Conservation (phyloP, 805 yeast genomes). For the Kazachstania kunashirensis region DNA sequence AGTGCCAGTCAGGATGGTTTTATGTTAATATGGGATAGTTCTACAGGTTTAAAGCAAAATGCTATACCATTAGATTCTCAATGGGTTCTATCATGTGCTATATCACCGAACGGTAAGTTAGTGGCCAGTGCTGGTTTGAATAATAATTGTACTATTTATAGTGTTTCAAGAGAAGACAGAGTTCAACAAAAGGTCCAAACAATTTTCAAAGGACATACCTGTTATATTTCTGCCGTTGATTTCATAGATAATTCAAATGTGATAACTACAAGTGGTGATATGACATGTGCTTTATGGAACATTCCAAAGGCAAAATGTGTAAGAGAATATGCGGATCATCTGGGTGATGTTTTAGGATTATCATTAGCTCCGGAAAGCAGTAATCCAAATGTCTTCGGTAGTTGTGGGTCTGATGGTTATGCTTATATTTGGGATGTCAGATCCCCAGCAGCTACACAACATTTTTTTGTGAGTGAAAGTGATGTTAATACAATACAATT, state of each 20-base stretch:
- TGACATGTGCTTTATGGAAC: slow-evolving; percentile 77
- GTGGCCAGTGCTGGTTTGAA: slow-evolving; percentile 81
- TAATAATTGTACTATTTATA: slow-evolving; percentile 65
- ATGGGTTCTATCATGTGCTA: slow-evolving; percentile 71
- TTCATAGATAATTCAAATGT: slow-evolving; percentile 50
- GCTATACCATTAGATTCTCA: slow-evolving; percentile 66
- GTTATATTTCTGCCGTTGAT: slow-evolving; percentile 67
- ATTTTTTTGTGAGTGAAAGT: slow-evolving; percentile 44
- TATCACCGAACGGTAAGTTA: slow-evolving; percentile 52
- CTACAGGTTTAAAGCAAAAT: slow-evolving; percentile 57
- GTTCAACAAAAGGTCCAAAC: slow-evolving; percentile 38
- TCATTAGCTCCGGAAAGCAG: slow-evolving; percentile 23
- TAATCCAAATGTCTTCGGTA: slow-evolving; percentile 35
- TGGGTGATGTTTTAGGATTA: slow-evolving; percentile 60
- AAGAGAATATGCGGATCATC: slow-evolving; percentile 52
- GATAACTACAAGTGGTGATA: slow-evolving; percentile 73
- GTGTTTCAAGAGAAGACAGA: slow-evolving; percentile 30
- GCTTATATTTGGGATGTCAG: slow-evolving; percentile 60
- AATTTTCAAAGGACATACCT: slow-evolving; percentile 69
- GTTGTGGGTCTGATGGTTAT: slow-evolving; percentile 62
- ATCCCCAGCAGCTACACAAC: slow-evolving; percentile 38
- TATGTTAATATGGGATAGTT: slow-evolving; percentile 73
- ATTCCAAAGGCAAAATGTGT: slow-evolving; percentile 45
- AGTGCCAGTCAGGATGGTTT: slow-evolving; percentile 84
- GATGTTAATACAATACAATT: slow-evolving; percentile 58